These are phyloP conservation scores for Endocalyx cinctus DNA, from an alignment of 2,329 filamentous ascomycete species.

Conservation along the genomic window DNA sequence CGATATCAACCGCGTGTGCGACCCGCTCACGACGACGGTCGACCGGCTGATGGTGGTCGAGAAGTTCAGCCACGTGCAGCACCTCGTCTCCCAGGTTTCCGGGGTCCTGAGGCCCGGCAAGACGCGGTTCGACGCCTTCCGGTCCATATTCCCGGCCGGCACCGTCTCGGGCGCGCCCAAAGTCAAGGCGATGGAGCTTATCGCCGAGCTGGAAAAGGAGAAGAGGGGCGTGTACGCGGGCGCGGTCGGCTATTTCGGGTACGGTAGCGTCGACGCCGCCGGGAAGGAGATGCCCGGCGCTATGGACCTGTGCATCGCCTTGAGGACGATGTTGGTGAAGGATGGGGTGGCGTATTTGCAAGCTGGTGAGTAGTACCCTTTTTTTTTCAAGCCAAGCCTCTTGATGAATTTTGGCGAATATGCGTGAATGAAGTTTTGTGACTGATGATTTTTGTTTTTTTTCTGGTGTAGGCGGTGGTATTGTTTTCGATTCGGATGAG, in stretches of 20 bases:
- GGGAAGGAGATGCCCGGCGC: conserved; percentile 68
- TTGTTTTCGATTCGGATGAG: conserved; percentile 88
- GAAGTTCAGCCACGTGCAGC: conserved; percentile 95
- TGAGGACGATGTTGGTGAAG: conserved; percentile 93
- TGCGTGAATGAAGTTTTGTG: conserved; percentile 2
- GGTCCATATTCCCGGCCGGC: conserved; percentile 93
- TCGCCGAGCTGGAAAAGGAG: conserved; percentile 88
- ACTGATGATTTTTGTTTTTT: not conserved
- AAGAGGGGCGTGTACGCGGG: conserved; percentile 95
- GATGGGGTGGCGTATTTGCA: conserved; percentile 90
- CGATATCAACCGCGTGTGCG: conserved; percentile 93
- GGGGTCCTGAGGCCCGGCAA: conserved; percentile 78
- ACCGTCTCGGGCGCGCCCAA: conserved; percentile 96
- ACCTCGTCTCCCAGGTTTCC: conserved; percentile 92
- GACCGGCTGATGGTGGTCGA: conserved; percentile 93
- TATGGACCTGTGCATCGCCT: conserved; percentile 80
- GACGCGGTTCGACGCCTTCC: conserved; percentile 91
- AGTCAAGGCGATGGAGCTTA: conserved; percentile 94
- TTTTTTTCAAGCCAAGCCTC: not conserved
- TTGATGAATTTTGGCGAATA: too few species aligned
- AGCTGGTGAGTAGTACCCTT: conserved; percentile 43
- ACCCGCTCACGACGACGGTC: conserved; percentile 82
- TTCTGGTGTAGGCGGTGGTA: conserved; percentile 64
- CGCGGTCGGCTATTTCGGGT: conserved; percentile 95
- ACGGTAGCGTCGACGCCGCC: conserved; percentile 63